Conservation (phyloP, 2,329 filamentous ascomycete species). For the Colletotrichum liaoningense region DNA sequence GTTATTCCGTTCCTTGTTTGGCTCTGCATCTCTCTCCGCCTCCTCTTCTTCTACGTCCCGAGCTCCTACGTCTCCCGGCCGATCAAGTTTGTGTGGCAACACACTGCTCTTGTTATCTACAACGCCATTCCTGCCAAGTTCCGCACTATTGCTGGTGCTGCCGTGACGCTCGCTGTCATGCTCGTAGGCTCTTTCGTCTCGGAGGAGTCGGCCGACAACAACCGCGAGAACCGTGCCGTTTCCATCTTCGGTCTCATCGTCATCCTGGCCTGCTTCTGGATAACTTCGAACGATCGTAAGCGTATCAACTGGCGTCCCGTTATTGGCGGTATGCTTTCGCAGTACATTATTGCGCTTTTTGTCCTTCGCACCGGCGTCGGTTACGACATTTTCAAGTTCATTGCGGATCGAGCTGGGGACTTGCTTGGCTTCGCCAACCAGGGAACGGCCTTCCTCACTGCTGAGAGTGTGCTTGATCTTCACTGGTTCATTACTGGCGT, state of each 20-base stretch:
- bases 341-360: constrained; percentile 90
- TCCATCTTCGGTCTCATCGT: constrained; percentile 83
- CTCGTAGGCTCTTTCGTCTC: constrained; percentile 83
- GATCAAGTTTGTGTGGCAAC: constrained; percentile 75
- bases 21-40: constrained; percentile 77
- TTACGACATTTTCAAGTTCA: constrained; percentile 92
- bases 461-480: constrained; percentile 51
- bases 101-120: constrained; percentile 69
- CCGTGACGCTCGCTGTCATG: constrained; percentile 76
- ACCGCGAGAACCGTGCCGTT: constrained; percentile 80
- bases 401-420: constrained; percentile 78
- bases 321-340: constrained; percentile 87
- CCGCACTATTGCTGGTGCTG: constrained; percentile 71
- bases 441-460: constrained; percentile 80
- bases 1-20: constrained; percentile 86
- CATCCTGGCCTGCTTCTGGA: constrained; percentile 75
- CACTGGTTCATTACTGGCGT: constrained; percentile 81
- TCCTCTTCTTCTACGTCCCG: constrained; percentile 80
- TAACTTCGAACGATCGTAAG: constrained; percentile 76
- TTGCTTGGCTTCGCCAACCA: constrained; percentile 81
- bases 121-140: constrained; percentile 74
- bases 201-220: constrained; percentile 79
- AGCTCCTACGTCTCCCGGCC: constrained; percentile 74
- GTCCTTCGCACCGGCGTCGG: constrained; percentile 84
- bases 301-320: constrained; percentile 80